Evolutionary conservation across 2,329 filamentous ascomycete species (phyloP), one percentile per base, ranked within the genome.

Genomic region (Aspergillus chevalieri): DNA sequence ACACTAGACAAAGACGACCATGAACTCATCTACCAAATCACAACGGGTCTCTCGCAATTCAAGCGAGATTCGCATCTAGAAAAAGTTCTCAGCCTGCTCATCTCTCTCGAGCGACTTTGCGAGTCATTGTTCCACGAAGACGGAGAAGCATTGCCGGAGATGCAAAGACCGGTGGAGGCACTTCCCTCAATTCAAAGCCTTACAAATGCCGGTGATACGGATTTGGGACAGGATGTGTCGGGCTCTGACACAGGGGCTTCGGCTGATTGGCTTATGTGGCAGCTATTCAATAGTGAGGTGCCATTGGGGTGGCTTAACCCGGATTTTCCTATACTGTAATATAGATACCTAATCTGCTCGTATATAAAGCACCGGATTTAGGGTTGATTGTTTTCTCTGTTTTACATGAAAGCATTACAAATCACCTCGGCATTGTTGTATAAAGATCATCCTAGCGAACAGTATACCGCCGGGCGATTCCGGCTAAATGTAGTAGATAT

Each of bases 231-330:
- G 10, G 4, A 38, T n/a, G 14, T 14, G n/a, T 6, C 34, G 2
- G 4, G 6, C 7, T 17, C 34, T 17, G 17, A 45, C 1, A 6
- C 33, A 12, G 47, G 28, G 4, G 7, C 22, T 8, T 46, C 51
- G 6, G 42, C 34, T 14, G 48, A 52, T 12, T 47, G 44, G 48
- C 33, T 52, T 2, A 52, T 50, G 48, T 52, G 51, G 51, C 47
- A 52, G 36, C 24, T 52, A 3, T 52, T 52, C 21, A 50, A 52
- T 33, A 50, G 44, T 34, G 44, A 52, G 22, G 42, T 52, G 9
- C 51, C 51, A 7, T 21, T 44, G 3, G 48, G 48, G 12, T 44
- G 48, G 47, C 26, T 43, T 21, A 22, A 43, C 8, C 17, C 17
- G 39, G 39, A 43, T 3, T 14, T 24, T 24, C n/a, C 34, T 10